Evolutionary conservation across 1,284 basidiomycete genomes (phyloP), one percentile per base, ranked within the genome.

Genomic region (Cronartium quercuum): DNA sequence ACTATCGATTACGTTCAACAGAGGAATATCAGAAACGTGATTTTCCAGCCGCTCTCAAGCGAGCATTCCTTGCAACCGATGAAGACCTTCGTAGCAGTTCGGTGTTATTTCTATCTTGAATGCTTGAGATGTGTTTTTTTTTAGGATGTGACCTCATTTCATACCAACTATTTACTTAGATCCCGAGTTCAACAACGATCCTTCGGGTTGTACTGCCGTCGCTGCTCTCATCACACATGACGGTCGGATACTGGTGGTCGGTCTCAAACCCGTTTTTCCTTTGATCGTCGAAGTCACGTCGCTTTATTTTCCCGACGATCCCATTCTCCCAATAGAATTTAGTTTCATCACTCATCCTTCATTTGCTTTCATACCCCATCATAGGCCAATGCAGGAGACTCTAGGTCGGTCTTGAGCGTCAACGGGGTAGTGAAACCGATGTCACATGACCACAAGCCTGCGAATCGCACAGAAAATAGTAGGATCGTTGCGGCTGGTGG

Each of bases 371-470:
- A 68, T 55, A 21, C 57, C 9, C 66, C 29, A 47, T 18, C 6
- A 4, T 78, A 95, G 93, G 96, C 96, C 44, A 99, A 99, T 81
- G 92, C 96, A 15, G 96, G 96, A 64, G 96, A 99, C 83, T 98
- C 96, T 18, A 86, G 96, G 79, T 89, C 90, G 37, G 92, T 98
- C n/a, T 85, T 99, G 74, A 88, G 89, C 65, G 84, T 91, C 77
- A 90, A 89, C 79, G 96, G 96, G 18, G 86, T 89, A 79, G 93
- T 88, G 6, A 91, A 94, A 81, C 87, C 91, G 12, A 84, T 99
- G 79, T 97, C 94, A 80, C 90, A 87, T 79, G 96, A 99, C 82
- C 96, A 99, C 83, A 99, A 99, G 83, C 96, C 96, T 1, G 89
- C 89, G 62, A 93, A 91, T 81, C 88, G 90, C 78, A 84, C 85